These are phyloP conservation scores for Acer negundo DNA, from an alignment of 345 rosid genomes.

Conservation along the genomic window DNA sequence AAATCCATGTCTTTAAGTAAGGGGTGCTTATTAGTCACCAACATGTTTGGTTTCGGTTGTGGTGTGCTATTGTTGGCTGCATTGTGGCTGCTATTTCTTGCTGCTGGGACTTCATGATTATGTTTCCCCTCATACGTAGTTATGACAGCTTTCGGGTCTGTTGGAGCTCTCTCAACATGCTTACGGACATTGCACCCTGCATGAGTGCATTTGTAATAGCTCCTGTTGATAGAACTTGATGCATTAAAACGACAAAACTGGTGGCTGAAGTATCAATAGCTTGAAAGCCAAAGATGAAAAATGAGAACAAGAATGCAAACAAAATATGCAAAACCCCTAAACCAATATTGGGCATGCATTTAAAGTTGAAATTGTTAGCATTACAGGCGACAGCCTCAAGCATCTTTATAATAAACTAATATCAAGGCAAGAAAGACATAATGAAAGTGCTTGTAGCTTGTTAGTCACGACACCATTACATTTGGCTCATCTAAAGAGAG, in stretches of 20 bases:
- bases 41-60: constrained; percentile 33
- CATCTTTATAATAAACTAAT: neutral
- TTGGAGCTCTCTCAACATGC: constrained; percentile 92
- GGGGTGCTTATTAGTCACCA: constrained; percentile 33
- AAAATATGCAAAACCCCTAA: neutral
- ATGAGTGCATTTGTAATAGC: constrained; percentile 89
- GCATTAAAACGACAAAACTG: constrained; percentile 6
- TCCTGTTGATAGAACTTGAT: constrained; percentile 43
- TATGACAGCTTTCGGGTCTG: constrained; percentile 85
- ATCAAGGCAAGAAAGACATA: neutral
- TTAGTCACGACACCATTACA: neutral
- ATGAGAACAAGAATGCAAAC: neutral
- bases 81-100: constrained; percentile 59
- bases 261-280: neutral
- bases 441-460: neutral
- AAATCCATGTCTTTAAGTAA: constrained; percentile 46
- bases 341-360: neutral
- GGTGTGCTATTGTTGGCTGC: constrained; percentile 26
- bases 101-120: constrained; percentile 79
- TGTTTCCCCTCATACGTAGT: constrained; percentile 98
- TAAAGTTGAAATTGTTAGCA: neutral
- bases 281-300: neutral
- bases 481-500: neutral
- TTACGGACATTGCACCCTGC: constrained; percentile 89
- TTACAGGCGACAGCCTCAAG: neutral